A percentile compares a stretch with the other conserved stretches of the same genome.
phyloP scores from a whole-genome alignment of 2,329 filamentous ascomycete species.

The Triangularia setosa region DNA sequence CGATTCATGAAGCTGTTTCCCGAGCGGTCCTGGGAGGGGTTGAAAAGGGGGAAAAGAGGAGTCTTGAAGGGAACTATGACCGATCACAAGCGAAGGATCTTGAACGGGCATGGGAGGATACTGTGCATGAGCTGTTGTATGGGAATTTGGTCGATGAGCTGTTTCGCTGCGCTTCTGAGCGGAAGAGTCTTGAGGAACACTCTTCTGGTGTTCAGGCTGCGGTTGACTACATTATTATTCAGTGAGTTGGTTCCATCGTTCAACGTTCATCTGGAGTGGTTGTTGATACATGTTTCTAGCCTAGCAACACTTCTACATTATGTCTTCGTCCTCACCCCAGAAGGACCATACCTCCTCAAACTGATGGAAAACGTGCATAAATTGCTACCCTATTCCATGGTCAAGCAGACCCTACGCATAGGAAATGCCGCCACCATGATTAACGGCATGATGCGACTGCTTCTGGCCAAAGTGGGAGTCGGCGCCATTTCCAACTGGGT shows the following conservation, averaged over 20 bases:
- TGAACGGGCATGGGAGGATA: slow-evolving; percentile 61
- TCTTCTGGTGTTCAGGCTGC: slow-evolving; percentile 59
- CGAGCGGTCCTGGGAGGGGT: slow-evolving; percentile 64
- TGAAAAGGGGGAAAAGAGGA: slow-evolving; percentile 27
- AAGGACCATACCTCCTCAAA: slow-evolving; percentile 70
- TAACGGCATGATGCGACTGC: slow-evolving; percentile 65
- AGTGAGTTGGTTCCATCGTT: slow-evolving; percentile 48
- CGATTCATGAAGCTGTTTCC: slow-evolving; percentile 65
- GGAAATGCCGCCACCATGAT: slow-evolving; percentile 83
- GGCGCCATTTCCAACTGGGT: slow-evolving; percentile 75
- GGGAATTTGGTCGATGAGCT: slow-evolving; percentile 63
- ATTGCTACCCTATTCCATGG: slow-evolving; percentile 66
- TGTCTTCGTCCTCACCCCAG: slow-evolving; percentile 66
- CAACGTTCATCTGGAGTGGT: background rate
- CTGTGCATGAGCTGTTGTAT: slow-evolving; percentile 63
- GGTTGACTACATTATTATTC: slow-evolving; percentile 64
- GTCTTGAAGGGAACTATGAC: slow-evolving; percentile 49
- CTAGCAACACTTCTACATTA: slow-evolving; percentile 69
- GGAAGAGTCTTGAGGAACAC: slow-evolving; percentile 61
- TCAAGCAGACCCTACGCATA: slow-evolving; percentile 69
- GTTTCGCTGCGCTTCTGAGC: slow-evolving; percentile 57
- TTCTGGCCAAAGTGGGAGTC: slow-evolving; percentile 74
- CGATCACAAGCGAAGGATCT: slow-evolving; percentile 56
- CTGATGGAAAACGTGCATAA: slow-evolving; percentile 67
- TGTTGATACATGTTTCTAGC: slow-evolving; percentile 15